These are phyloP conservation scores for Canavalia gladiata DNA, from an alignment of 306 rosid genomes.

Conservation along the genomic window DNA sequence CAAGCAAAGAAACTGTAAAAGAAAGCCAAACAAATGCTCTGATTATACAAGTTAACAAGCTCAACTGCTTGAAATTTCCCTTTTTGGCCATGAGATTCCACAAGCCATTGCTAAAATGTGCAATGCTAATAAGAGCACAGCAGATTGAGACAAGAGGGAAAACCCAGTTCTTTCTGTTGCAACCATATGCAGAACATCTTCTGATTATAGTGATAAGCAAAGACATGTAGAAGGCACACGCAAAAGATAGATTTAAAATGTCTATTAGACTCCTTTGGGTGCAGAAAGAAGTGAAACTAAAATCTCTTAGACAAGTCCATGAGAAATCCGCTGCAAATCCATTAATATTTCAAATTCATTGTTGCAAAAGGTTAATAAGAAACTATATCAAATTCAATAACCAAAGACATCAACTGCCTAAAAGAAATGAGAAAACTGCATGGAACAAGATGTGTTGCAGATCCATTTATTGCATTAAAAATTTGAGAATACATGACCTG, in stretches of 20 bases:
- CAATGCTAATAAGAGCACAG: conserved; percentile 58
- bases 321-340: conserved; percentile 54
- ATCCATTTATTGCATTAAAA: neutral
- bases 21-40: conserved; percentile 64
- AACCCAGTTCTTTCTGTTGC: conserved; percentile 48
- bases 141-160: conserved; percentile 53
- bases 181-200: conserved; percentile 27
- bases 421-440: neutral
- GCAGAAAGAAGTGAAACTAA: conserved; percentile 59
- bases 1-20: conserved; percentile 56
- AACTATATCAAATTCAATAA: neutral
- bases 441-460: neutral
- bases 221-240: conserved; percentile 47
- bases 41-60: conserved; percentile 45
- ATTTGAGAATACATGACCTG: neutral
- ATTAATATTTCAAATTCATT: neutral
- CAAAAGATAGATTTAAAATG: conserved; percentile 54
- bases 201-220: conserved; percentile 44
- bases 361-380: neutral
- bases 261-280: conserved; percentile 54
- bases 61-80: neutral
- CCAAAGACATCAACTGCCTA: neutral
- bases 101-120: conserved; percentile 53
- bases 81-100: conserved; percentile 48
- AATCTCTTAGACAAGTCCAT: conserved; percentile 56